phyloP scores from a whole-genome alignment of 2,329 filamentous ascomycete genomes.

The Cladosporium colombiae region DNA sequence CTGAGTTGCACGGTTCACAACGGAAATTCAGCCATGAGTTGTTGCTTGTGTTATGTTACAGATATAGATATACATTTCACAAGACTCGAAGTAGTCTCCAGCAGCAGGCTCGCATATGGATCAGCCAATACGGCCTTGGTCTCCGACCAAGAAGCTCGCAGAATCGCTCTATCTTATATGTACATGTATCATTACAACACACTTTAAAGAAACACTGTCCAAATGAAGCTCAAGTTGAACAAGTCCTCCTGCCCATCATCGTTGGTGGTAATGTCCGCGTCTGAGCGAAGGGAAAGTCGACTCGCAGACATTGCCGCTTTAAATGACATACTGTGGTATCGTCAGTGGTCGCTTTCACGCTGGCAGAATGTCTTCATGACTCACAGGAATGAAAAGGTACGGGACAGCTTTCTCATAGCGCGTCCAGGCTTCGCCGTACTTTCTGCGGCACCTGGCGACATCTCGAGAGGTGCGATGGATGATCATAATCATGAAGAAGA shows the following conservation, averaged over 20 bases:
- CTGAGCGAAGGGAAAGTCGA: not conserved
- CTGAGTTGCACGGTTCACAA: not conserved
- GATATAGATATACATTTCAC: too few species aligned
- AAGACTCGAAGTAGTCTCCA: too few species aligned
- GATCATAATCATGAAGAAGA: constrained; percentile 81
- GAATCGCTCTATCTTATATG: not conserved
- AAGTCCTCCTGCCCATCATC: not conserved
- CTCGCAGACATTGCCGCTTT: not conserved
- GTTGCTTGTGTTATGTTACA: too few species aligned
- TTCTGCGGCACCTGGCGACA: constrained; percentile 70
- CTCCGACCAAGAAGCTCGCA: too few species aligned
- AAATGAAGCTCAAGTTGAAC: not conserved
- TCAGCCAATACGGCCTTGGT: too few species aligned
- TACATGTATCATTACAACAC: not conserved
- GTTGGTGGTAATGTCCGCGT: not conserved
- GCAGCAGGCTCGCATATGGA: not conserved
- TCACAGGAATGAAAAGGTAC: constrained; percentile 75
- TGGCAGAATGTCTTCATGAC: constrained; percentile 6
- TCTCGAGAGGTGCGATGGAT: constrained; percentile 74
- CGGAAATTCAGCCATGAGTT: too few species aligned
- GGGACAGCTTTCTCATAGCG: constrained; percentile 80
- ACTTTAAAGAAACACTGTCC: not conserved
- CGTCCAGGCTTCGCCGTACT: constrained; percentile 79
- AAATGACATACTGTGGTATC: not conserved
- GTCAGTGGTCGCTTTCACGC: not conserved